Percentiles rank a stretch among this genome's conserved stretches.
These are phyloP conservation scores for Pythium diclinum DNA, from an alignment of 352 stramenopile genomes.

Conservation along the genomic window DNA sequence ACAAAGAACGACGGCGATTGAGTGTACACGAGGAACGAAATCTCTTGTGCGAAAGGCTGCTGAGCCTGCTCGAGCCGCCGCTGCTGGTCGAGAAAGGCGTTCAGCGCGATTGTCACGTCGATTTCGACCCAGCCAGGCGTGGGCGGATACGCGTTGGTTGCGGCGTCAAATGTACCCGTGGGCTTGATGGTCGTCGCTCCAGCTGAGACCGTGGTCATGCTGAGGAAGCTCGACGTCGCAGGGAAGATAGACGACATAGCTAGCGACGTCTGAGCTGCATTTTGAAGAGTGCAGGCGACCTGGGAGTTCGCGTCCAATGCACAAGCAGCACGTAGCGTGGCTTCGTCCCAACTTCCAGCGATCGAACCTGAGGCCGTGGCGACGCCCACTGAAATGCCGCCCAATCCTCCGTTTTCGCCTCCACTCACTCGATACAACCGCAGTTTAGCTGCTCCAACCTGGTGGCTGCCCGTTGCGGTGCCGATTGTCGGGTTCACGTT, in stretches of 20 bases:
- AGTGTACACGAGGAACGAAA: constrained; percentile 63
- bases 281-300: constrained; percentile 11
- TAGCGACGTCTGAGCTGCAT: neutral
- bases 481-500: constrained; percentile 31
- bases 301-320: constrained; percentile 21
- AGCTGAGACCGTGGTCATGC: constrained; percentile 21
- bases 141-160: constrained; percentile 36
- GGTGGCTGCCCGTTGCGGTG: constrained; percentile 37
- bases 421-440: constrained; percentile 53
- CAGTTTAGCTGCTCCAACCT: constrained; percentile 51
- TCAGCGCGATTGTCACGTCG: constrained; percentile 61
- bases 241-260: constrained; percentile 38
- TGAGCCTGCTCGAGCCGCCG: constrained; percentile 1
- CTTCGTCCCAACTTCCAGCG: constrained; percentile 40
- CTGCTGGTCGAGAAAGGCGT: constrained; percentile 43
- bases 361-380: constrained; percentile 22
- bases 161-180: constrained; percentile 32
- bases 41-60: constrained; percentile 6
- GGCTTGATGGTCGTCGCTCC: constrained; percentile 37
- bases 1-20: constrained; percentile 37
- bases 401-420: constrained; percentile 60
- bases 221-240: constrained; percentile 27
- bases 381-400: constrained; percentile 52
- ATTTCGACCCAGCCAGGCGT: constrained; percentile 58
- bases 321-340: constrained; percentile 29